Conservation (phyloP, 805 yeast genomes). For the Yarrowia bubula region DNA sequence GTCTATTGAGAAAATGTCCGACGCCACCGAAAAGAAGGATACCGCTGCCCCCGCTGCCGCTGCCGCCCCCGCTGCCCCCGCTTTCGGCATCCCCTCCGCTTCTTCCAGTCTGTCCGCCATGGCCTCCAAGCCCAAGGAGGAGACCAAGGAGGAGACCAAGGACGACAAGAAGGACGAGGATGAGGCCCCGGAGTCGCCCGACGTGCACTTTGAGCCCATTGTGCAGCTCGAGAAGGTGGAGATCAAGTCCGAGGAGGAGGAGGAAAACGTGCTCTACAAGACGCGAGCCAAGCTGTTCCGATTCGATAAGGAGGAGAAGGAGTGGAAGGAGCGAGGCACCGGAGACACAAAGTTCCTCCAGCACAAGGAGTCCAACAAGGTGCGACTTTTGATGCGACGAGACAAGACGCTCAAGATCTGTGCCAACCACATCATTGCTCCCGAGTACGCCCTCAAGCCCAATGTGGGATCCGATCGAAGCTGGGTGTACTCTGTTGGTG, state of each 20-base stretch:
- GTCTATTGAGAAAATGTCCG: slow-evolving; percentile 3
- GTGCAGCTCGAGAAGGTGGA: slow-evolving; percentile 95
- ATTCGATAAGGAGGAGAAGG: slow-evolving; percentile 77
- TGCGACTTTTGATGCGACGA: slow-evolving; percentile 96
- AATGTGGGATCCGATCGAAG: slow-evolving; percentile 97
- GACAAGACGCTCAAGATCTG: slow-evolving; percentile 97
- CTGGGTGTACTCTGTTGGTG: slow-evolving; percentile 95
- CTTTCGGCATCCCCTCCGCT: slow-evolving; percentile 16
- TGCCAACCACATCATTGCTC: slow-evolving; percentile 82
- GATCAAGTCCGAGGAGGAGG: slow-evolving; percentile 91
- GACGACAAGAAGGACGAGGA: slow-evolving; percentile 49
- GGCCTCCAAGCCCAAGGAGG: slow-evolving; percentile 58
- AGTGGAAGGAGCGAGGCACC: slow-evolving; percentile 99
- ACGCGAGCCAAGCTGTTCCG: slow-evolving; percentile 91
- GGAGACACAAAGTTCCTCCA: slow-evolving; percentile 95
- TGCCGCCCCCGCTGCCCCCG: slow-evolving; percentile 22
- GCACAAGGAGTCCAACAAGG: slow-evolving; percentile 78
- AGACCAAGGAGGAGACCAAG: slow-evolving; percentile 41
- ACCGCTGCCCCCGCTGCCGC: slow-evolving; percentile 29
- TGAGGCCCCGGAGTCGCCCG: slow-evolving; percentile 66
- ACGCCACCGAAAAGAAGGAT: slow-evolving; percentile 26
- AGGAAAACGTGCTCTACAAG: slow-evolving; percentile 78
- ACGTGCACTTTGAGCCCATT: slow-evolving; percentile 93
- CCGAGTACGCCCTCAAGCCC: slow-evolving; percentile 81
- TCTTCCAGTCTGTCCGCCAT: slow-evolving; percentile 20